Evolutionary conservation across 2,329 filamentous ascomycete genomes (phyloP), one percentile per base, ranked within the genome.

Genomic region (Penicillium sp.): DNA sequence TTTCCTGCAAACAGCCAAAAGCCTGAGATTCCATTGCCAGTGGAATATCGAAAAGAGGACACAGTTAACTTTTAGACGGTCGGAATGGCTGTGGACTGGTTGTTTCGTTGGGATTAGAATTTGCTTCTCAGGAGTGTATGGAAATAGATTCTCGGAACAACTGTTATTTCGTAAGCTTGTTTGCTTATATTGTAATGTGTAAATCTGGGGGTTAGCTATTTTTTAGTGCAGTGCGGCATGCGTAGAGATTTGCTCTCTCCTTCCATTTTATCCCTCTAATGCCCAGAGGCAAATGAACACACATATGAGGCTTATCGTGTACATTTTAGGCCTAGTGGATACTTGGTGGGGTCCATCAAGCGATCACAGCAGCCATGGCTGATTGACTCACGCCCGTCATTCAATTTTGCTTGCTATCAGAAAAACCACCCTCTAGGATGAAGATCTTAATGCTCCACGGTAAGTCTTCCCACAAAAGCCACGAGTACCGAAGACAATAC

Each of bases 361-460:
- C 31, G 31, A 33, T 33, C 11, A 14, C 31, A 33, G 31, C 31
- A 33, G 16, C 35, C 35, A n/a, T 39, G 16, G 16, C 16, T 39
- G 16, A 39, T 39, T 19, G 35, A 39, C 9, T 10, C 16, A 19
- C 8, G n/a, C 9, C 35, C 3, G 10, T 39, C n/a, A 4, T 39
- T 37, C 6, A 39, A 11, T n/a, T 19, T 39, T 11, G 3, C n/a
- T 10, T 39, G 8, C n/a, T 39, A n/a, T 19, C 16, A n/a, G 14
- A 8, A 2, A 19, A 5, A 10, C 9, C 3, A 39, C 9, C 35
- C 35, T 9, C 35, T 19, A 39, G 4, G 9, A 55, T 55, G 53
- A 55, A 55, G 29, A 51, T 55, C 5, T 42, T 55, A n/a, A 55
- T 55, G 53, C 37, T 55, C 5, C 53, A 55, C 16, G 53, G 53